A percentile compares a stretch with the other conserved stretches of the same genome.
Evolutionary conservation across 306 rosid species (phyloP).

Genomic region (Trifolium dubium): DNA sequence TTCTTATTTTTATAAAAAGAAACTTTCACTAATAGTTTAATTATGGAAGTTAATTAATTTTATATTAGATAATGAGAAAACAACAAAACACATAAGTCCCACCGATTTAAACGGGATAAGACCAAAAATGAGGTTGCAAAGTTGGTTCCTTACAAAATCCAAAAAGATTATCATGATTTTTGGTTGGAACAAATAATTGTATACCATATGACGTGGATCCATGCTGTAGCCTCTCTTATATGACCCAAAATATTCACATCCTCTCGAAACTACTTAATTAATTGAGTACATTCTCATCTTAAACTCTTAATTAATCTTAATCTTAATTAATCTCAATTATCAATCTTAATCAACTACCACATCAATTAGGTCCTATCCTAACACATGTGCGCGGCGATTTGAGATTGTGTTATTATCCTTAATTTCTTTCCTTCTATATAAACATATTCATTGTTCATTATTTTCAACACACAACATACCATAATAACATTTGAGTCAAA

Average conservation of each 20-base stretch:
- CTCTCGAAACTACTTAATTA: neutral
- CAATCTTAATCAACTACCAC: conserved; percentile 37
- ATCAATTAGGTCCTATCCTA: conserved; percentile 33
- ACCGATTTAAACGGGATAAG: neutral
- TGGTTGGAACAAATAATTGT: conserved; percentile 51
- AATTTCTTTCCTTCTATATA: conserved; percentile 26
- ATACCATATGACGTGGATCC: conserved; percentile 77
- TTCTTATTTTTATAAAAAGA: too few species aligned
- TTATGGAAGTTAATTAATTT: too few species aligned
- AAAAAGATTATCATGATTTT: conserved; percentile 26
- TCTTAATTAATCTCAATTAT: neutral
- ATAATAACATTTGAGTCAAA: neutral
- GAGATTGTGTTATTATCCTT: conserved; percentile 34
- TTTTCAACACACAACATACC: neutral
- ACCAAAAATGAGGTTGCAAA: conserved; percentile 2
- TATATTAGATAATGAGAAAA: neutral
- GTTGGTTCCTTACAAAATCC: neutral
- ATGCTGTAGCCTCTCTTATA: conserved; percentile 47
- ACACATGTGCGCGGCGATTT: conserved; percentile 62
- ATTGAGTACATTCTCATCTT: conserved; percentile 1
- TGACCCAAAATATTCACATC: neutral
- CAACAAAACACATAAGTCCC: neutral
- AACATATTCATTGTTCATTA: neutral
- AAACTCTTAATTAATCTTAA: too few species aligned
- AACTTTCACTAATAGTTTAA: too few species aligned